Base-by-base conservation (phyloP, 345 rosid genomes). In the Brassica cretica region DNA sequence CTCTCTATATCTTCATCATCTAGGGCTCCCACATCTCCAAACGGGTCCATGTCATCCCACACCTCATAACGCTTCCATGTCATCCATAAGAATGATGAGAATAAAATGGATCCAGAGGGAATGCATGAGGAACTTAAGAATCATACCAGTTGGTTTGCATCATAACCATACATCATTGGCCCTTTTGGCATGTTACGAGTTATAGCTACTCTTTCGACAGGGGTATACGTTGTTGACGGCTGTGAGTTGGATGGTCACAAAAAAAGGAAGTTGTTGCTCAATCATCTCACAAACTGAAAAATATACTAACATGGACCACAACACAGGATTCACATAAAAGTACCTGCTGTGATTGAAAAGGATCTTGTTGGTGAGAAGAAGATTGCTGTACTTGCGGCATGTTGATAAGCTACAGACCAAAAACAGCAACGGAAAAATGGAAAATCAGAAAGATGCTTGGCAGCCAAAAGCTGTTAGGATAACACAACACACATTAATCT, bases 1-100 rank as follows among this genome's bases (percentile, higher is more conserved):
- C 88, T 89, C 78, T 97, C 89, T 83, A 94, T 91, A 74, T 95
- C 99, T 82, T 85, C 97, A 81, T 92, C 98, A 70, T 94, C 96
- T 15, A 94, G 82, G 74, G 94, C 86, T 62, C 94, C 98, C 74
- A 91, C 90, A 78, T 93, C 98, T 67, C 91, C 98, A 88, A 92
- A 94, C 81, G 88, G 87, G 49, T 93, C 99, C 64, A 92, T 41
- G 51, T 41, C 51, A 39, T 2, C 98, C 98, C 93, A 92, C 86
- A 84, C 77, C 87, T 51, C 73, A 73, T 15, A 16, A 39, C 59
- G 46, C 10, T 72, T 71, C 59, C 44, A 8, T 37, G 44, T 37
- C 9, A 35, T 35, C 68, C 70, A 66, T 76, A 58, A 78, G 39
- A 65, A 69, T 29, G 14, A 27, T 53, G 60, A 63, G 72, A 51